Evolutionary conservation across 768 basidiomycete species (phyloP), one percentile per base, ranked within the genome.

Genomic region (Hygrophorus pudorinus): DNA sequence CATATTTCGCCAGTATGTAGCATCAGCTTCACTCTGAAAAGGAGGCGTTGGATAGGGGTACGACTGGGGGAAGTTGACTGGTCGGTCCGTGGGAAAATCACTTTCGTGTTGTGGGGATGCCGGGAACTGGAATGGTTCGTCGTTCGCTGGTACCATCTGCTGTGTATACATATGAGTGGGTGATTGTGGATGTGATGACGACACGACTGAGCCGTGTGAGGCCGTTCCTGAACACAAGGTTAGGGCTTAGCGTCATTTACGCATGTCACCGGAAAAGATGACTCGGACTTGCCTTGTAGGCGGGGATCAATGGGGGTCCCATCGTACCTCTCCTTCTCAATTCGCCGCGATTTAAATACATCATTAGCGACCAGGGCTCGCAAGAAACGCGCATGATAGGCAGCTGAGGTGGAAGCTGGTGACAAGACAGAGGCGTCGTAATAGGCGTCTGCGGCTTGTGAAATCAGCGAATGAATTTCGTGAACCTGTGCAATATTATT

Each of bases 321-420:
- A 38, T 70, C 63, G 55, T 63, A 52, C 41, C 59, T 53, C 48
- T 69, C 70, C 53, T 56, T 57, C 49, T 66, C 65, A 51, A 46
- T 58, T 46, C 70, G 69, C 45, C 74, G 72, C 40, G 69, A 59
- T 51, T 75, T 73, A 54, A 78, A 72, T 45, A 71, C 70, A 53
- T 85, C 82, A 51, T 76, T 72, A 29, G 70, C 70, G 31, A 89
- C 69, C 37, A 90, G 68, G 45, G 72, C 76, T 55, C 77, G 76
- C 31, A 91, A 64, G 64, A 91, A 91, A 41, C 86, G 81, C 32
- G 83, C 77, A 53, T 90, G 87, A 49, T 80, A 79, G 28, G 78
- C 77, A n/a, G 81, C 80, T 13, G 78, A 75, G 33, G 75, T 76
- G 21, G 78, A 76, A 20, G 76, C 73, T 4, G 75, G 69, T 13